phyloP scores from a whole-genome alignment of 805 yeast species.

The Cyberlindnera mycetangii region DNA sequence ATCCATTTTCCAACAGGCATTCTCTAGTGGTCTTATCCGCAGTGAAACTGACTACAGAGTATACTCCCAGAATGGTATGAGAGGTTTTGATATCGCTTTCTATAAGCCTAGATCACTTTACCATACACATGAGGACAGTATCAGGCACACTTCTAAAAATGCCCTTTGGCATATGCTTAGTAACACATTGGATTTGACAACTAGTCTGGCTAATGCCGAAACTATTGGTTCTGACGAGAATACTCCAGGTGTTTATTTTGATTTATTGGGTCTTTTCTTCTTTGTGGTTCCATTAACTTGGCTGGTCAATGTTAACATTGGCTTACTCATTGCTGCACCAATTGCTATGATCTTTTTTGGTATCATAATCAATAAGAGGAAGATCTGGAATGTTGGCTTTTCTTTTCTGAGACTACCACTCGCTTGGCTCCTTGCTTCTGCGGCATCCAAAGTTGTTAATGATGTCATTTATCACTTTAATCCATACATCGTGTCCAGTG shows the following conservation, averaged over 20 bases:
- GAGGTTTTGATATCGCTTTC: conserved; percentile 91
- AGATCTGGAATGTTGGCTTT: conserved; percentile 47
- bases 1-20: conserved; percentile 82
- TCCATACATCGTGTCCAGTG: conserved; percentile 51
- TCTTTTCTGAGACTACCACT: conserved; percentile 58
- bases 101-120: conserved; percentile 80
- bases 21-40: conserved; percentile 62
- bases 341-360: conserved; percentile 45
- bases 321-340: conserved; percentile 54
- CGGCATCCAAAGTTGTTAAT: conserved; percentile 35
- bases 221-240: conserved; percentile 31
- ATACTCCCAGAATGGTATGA: conserved; percentile 60
- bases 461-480: conserved; percentile 40
- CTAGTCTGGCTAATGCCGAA: conserved; percentile 40
- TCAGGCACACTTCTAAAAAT: conserved; percentile 57
- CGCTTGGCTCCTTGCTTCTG: conserved; percentile 45
- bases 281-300: conserved; percentile 48
- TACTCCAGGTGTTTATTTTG: conserved; percentile 59
- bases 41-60: conserved; percentile 87
- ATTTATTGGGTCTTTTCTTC: conserved; percentile 57
- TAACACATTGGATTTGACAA: conserved; percentile 59
- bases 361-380: conserved; percentile 43
- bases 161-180: conserved; percentile 86
- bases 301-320: conserved; percentile 50
- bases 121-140: conserved; percentile 75